Evolutionary conservation across 2,329 filamentous ascomycete species (phyloP).

Genomic region (Didymella pinodella): DNA sequence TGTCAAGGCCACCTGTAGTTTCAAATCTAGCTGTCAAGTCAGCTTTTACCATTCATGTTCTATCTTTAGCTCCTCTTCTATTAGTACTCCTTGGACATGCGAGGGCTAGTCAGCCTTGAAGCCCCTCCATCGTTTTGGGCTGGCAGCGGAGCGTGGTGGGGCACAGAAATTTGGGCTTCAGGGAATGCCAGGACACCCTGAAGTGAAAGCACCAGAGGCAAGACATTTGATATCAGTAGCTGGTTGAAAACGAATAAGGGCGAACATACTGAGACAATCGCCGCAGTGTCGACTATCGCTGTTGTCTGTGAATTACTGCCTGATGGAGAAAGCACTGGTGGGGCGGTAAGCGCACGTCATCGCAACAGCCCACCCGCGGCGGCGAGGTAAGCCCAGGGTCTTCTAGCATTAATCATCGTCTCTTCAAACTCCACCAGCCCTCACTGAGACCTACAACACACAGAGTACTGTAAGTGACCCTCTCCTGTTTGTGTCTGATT

Average conservation of each 20-base stretch:
- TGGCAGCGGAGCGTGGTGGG: slow-evolving; percentile 3
- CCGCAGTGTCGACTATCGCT: neutral
- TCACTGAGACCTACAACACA: slow-evolving; percentile 27
- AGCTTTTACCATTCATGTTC: neutral
- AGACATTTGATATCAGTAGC: neutral
- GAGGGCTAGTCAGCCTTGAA: slow-evolving; percentile 1
- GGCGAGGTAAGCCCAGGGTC: slow-evolving; percentile 11
- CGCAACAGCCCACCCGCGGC: slow-evolving; percentile 27
- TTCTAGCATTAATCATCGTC: slow-evolving; percentile 16
- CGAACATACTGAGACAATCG: neutral
- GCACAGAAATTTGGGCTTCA: slow-evolving; percentile 2
- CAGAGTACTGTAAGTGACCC: slow-evolving; percentile 38
- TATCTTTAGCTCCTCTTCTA: too few relatives aligned
- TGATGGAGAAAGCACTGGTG: slow-evolving; percentile 23
- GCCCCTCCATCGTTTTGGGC: slow-evolving; percentile 10
- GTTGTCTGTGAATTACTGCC: slow-evolving; percentile 6
- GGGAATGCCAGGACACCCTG: neutral
- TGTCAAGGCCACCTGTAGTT: slow-evolving; percentile 9
- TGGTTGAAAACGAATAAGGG: neutral
- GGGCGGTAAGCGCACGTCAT: slow-evolving; percentile 37
- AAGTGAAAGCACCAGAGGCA: neutral
- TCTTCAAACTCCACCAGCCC: slow-evolving; percentile 20
- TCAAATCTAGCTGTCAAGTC: slow-evolving; percentile 10
- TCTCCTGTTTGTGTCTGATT: slow-evolving; percentile 12
- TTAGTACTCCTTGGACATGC: neutral